Percentiles rank a stretch among this genome's conserved stretches.
phyloP scores from a whole-genome alignment of 2,329 filamentous ascomycete genomes.

The Talaromyces sp. region DNA sequence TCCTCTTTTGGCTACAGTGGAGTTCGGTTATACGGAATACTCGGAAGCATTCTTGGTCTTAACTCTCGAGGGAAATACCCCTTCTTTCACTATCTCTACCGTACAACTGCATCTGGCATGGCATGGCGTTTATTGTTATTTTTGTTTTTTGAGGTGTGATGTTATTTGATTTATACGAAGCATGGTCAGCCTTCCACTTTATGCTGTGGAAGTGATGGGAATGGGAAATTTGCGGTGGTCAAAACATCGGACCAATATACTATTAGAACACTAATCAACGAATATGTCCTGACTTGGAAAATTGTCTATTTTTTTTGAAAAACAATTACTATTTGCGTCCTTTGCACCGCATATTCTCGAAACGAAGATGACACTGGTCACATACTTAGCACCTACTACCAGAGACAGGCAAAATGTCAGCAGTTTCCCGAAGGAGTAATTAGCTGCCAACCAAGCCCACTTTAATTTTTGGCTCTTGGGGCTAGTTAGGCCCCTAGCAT shows the following conservation, averaged over 20 bases:
- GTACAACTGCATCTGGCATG: slow-evolving; percentile 12
- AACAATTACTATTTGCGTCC: not conserved
- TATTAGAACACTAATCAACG: not conserved
- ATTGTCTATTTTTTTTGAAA: too few species aligned
- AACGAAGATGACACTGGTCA: not conserved
- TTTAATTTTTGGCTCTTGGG: not conserved
- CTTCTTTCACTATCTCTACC: not conserved
- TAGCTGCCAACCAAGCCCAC: not conserved
- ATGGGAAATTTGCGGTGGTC: not conserved
- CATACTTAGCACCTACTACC: not conserved
- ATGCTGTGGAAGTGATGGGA: not conserved
- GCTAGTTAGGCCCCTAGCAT: not conserved
- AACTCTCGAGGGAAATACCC: slow-evolving; percentile 4
- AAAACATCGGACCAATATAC: not conserved
- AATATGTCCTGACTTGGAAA: not conserved
- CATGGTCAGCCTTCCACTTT: not conserved
- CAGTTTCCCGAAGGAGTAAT: not conserved
- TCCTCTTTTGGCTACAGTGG: not conserved
- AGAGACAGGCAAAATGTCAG: not conserved
- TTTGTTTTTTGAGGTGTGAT: not conserved
- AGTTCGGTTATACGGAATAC: slow-evolving; percentile 5
- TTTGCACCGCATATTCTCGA: too few species aligned
- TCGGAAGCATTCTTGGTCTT: slow-evolving; percentile 4
- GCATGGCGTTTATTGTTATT: slow-evolving; percentile 7
- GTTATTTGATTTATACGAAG: not conserved